phyloP scores from a whole-genome alignment of 352 stramenopile species.

The Plasmopara muralis region DNA sequence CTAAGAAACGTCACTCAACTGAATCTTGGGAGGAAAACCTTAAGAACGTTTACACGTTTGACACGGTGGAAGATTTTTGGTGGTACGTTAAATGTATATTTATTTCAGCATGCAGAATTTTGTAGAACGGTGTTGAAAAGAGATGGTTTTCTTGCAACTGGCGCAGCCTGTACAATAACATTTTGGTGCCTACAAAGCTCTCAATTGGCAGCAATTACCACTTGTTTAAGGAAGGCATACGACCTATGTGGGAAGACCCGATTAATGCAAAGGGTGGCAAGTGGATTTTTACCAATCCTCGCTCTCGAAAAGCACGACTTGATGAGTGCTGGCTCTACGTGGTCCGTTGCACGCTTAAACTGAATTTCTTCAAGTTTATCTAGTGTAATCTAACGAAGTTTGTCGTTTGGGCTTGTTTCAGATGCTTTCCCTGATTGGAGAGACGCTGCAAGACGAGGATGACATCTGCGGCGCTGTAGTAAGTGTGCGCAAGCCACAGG shows the following conservation, averaged over 20 bases:
- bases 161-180: constrained; percentile 90
- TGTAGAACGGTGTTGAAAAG: too few relatives aligned
- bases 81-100: constrained; percentile 40
- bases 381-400: neutral
- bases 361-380: neutral
- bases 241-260: constrained; percentile 97
- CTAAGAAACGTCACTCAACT: constrained; percentile 83
- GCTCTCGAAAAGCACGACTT: constrained; percentile 87
- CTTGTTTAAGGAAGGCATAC: constrained; percentile 95
- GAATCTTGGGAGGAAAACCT: constrained; percentile 88
- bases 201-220: constrained; percentile 94
- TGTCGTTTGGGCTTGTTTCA: constrained; percentile 15
- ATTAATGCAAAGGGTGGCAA: constrained; percentile 94
- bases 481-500: constrained; percentile 91
- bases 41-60: constrained; percentile 92
- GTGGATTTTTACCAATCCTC: constrained; percentile 95
- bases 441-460: constrained; percentile 92
- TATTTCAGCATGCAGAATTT: neutral
- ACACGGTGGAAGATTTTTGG: constrained; percentile 96
- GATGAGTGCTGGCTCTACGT: constrained; percentile 96
- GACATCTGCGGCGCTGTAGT: constrained; percentile 95
- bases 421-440: constrained; percentile 93
- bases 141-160: neutral
- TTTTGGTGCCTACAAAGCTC: constrained; percentile 86
- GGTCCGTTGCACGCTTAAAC: constrained; percentile 34